Percentiles rank a stretch among this genome's conserved stretches.
phyloP scores from a whole-genome alignment of 2,329 filamentous ascomycete species.

The Scytalidium sp. region DNA sequence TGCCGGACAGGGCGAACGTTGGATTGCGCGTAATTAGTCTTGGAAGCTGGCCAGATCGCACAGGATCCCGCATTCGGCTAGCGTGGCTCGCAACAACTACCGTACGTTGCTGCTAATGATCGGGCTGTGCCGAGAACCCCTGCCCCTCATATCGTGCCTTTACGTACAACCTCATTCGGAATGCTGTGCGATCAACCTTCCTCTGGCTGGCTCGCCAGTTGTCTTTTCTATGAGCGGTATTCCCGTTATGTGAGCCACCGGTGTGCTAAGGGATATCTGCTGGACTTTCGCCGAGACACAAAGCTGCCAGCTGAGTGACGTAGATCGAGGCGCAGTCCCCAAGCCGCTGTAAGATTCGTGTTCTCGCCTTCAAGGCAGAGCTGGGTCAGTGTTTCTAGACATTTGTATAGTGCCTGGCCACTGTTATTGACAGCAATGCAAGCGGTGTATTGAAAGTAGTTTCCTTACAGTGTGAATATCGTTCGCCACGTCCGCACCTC shows the following conservation, averaged over 20 bases:
- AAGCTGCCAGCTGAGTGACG: not conserved
- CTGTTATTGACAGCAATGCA: not conserved
- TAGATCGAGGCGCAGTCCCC: not conserved
- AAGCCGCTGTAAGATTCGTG: too few relatives aligned
- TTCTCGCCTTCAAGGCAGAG: too few relatives aligned
- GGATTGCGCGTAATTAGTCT: too few relatives aligned
- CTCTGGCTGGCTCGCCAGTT: not conserved
- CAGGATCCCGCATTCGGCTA: too few relatives aligned
- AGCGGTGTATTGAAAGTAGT: not conserved
- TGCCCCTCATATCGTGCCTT: not conserved
- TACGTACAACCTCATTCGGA: not conserved
- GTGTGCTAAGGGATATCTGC: not conserved
- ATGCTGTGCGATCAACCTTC: not conserved
- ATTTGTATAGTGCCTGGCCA: not conserved
- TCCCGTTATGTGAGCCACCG: too few relatives aligned
- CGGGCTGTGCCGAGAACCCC: not conserved
- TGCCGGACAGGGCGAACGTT: too few relatives aligned
- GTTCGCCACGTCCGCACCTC: slow-evolving; percentile 24
- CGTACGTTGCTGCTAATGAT: too few relatives aligned
- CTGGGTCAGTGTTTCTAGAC: not conserved
- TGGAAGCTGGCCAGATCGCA: too few relatives aligned
- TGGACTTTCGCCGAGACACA: not conserved
- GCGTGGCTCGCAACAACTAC: too few relatives aligned
- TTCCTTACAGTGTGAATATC: not conserved
- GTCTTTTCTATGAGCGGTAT: too few relatives aligned